Percentiles rank a stretch among this genome's conserved stretches.
Conservation (phyloP, 78 protist genomes). For the Dictyostelium firmibasis region DNA sequence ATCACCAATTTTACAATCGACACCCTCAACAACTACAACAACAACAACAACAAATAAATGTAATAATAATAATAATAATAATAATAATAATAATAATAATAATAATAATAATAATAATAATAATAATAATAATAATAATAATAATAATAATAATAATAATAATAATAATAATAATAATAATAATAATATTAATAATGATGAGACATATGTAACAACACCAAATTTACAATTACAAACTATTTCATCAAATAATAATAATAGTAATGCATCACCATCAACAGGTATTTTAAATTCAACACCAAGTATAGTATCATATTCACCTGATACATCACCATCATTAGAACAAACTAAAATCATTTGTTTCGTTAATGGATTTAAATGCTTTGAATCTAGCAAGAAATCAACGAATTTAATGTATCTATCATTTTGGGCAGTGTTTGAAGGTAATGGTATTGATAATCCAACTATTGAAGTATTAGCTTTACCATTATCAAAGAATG, state of each 20-base stretch:
- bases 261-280: not conserved
- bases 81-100: not conserved
- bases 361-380: conserved; percentile 52
- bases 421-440: conserved; percentile 78
- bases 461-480: conserved; percentile 42
- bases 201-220: not conserved
- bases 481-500: conserved; percentile 42
- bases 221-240: not conserved
- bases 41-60: not conserved
- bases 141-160: not conserved
- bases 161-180: not conserved
- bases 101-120: not conserved
- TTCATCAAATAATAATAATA: too few species aligned
- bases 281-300: not conserved
- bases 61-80: not conserved
- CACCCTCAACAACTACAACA: not conserved
- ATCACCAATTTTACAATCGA: not conserved
- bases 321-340: conserved; percentile 72
- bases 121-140: not conserved
- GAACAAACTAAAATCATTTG: conserved; percentile 64
- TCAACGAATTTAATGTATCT: not conserved
- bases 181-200: not conserved
- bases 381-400: conserved; percentile 45
- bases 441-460: not conserved
- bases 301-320: conserved; percentile 46